A percentile compares a stretch with the other conserved stretches of the same genome.
phyloP scores from a whole-genome alignment of 2,329 filamentous ascomycete species.

The Aspergillus ustus region DNA sequence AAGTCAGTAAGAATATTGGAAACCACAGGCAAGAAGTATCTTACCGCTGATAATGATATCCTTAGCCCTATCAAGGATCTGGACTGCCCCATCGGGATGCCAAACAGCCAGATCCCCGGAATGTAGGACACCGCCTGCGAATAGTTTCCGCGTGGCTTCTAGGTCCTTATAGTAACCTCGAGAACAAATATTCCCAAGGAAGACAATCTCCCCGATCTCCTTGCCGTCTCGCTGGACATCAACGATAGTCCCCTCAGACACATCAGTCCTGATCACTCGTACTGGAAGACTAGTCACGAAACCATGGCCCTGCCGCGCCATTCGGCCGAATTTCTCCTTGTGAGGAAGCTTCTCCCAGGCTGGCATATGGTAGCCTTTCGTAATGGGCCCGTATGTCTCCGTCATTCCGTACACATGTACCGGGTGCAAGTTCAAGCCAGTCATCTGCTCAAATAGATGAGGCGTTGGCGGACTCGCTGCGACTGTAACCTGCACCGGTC shows the following conservation, averaged over 20 bases:
- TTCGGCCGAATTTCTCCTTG: slow-evolving; percentile 81
- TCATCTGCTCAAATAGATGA: slow-evolving; percentile 93
- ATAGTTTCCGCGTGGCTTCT: slow-evolving; percentile 83
- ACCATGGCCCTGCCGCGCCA: slow-evolving; percentile 94
- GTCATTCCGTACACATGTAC: slow-evolving; percentile 90
- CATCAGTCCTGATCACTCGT: slow-evolving; percentile 79
- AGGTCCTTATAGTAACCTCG: slow-evolving; percentile 91
- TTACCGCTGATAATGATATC: slow-evolving; percentile 96
- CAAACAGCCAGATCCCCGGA: slow-evolving; percentile 92
- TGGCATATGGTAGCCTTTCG: slow-evolving; percentile 87
- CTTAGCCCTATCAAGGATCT: slow-evolving; percentile 92
- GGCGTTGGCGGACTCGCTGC: slow-evolving; percentile 89
- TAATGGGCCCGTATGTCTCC: slow-evolving; percentile 94
- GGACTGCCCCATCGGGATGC: slow-evolving; percentile 86
- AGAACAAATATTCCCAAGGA: slow-evolving; percentile 87
- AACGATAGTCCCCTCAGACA: slow-evolving; percentile 67
- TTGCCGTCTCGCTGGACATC: slow-evolving; percentile 72
- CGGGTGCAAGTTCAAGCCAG: slow-evolving; percentile 79
- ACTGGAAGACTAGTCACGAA: slow-evolving; percentile 82
- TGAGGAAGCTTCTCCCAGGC: slow-evolving; percentile 75
- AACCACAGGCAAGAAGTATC: slow-evolving; percentile 27
- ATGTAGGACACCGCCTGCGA: slow-evolving; percentile 83
- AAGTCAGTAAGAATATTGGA: slow-evolving; percentile 3
- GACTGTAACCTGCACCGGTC: slow-evolving; percentile 83
- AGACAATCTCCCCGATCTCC: slow-evolving; percentile 84